These are phyloP conservation scores for Zangia roseola DNA, from an alignment of 768 basidiomycete species.

Conservation along the genomic window DNA sequence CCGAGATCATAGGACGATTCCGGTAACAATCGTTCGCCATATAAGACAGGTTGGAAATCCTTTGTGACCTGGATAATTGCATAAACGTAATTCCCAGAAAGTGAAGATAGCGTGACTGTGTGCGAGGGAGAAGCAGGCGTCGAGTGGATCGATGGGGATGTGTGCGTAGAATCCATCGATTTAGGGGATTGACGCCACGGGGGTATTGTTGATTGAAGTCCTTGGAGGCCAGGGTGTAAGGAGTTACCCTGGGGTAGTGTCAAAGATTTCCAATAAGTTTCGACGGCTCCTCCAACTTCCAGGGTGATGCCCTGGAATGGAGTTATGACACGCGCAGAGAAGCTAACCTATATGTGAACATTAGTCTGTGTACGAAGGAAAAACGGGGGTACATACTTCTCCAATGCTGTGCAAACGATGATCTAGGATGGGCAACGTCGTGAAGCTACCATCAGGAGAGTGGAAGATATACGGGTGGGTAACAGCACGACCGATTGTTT, in stretches of 20 bases:
- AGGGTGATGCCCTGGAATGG: constrained; percentile 91
- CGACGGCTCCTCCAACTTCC: constrained; percentile 91
- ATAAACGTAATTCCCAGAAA: constrained; percentile 86
- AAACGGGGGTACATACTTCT: constrained; percentile 53
- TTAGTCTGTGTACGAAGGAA: constrained; percentile 2
- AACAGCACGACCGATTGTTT: constrained; percentile 91
- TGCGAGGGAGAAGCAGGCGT: constrained; percentile 46
- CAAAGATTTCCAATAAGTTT: constrained; percentile 97
- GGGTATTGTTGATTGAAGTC: constrained; percentile 25
- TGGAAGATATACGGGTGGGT: constrained; percentile 75
- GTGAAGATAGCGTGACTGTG: constrained; percentile 81
- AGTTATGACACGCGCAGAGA: constrained; percentile 82
- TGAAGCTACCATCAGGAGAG: constrained; percentile 51
- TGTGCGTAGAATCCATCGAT: constrained; percentile 55
- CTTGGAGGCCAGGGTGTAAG: constrained; percentile 33
- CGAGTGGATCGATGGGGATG: constrained; percentile 69
- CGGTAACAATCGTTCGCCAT: constrained; percentile 72
- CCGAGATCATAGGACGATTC: constrained; percentile 69
- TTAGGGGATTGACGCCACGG: constrained; percentile 34
- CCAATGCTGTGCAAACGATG: constrained; percentile 92
- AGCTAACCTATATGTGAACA: constrained; percentile 60
- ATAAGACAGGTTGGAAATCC: constrained; percentile 89
- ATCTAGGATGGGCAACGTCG: constrained; percentile 82
- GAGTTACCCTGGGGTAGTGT: constrained; percentile 29
- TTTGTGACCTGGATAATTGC: constrained; percentile 88